These are phyloP conservation scores for Sporisorium sorghi DNA, from an alignment of 1,284 basidiomycete genomes.

Conservation along the genomic window DNA sequence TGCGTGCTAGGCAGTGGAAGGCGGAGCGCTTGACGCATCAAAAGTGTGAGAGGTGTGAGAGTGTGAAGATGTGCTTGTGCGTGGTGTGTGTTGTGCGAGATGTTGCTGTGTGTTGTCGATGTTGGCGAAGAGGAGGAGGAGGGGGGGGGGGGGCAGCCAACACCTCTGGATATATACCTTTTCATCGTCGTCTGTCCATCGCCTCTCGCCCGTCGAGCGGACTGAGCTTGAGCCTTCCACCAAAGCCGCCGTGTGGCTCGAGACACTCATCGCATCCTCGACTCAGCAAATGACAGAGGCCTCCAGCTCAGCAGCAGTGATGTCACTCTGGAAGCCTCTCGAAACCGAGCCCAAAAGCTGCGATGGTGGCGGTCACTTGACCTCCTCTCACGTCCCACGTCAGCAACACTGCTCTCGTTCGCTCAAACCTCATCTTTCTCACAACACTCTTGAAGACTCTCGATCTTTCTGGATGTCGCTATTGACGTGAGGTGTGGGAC, in stretches of 20 bases:
- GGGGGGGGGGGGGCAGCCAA: background rate
- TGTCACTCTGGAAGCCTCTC: background rate
- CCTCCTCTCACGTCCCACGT: conserved; percentile 1
- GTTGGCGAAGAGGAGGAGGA: background rate
- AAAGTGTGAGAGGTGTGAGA: background rate
- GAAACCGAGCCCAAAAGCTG: background rate
- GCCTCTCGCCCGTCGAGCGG: too few relatives aligned
- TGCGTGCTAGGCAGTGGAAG: conserved; percentile 37
- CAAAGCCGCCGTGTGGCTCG: too few relatives aligned
- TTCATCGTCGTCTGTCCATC: too few relatives aligned
- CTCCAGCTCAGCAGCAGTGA: background rate
- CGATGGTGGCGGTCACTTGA: background rate
- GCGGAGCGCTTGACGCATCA: conserved; percentile 49
- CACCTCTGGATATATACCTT: conserved; percentile 6
- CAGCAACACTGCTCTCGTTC: background rate
- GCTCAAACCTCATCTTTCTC: background rate
- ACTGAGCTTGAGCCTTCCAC: too few relatives aligned
- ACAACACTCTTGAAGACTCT: conserved; percentile 13
- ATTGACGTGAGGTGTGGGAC: background rate
- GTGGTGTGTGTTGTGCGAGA: conserved; percentile 3
- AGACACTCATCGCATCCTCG: background rate
- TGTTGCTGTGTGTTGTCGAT: background rate
- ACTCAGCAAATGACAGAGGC: background rate
- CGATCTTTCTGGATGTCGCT: conserved; percentile 11
- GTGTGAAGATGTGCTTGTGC: background rate